Percentiles rank a stretch among this genome's conserved stretches.
Evolutionary conservation across 306 rosid genomes (phyloP).

Genomic region (Gynostemma pentaphyllum): DNA sequence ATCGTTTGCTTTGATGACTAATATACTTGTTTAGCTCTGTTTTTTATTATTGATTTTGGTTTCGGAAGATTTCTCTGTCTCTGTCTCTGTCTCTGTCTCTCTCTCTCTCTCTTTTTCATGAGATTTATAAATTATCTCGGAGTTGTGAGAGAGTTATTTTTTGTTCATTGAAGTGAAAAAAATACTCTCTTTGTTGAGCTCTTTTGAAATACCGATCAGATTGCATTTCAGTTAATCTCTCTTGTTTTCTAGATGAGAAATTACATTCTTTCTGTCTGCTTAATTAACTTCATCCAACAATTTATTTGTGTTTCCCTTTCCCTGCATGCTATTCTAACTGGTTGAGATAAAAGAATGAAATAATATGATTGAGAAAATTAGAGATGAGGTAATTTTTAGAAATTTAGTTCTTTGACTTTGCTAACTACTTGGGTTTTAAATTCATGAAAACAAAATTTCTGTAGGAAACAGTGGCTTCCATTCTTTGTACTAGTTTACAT

Average conservation of each 20-base stretch:
- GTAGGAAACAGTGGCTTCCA: background rate
- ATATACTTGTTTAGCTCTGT: background rate
- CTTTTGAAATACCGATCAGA: background rate
- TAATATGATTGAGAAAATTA: background rate
- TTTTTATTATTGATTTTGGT: background rate
- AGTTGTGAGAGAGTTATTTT: background rate
- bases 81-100: background rate
- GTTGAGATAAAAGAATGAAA: background rate
- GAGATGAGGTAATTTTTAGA: background rate
- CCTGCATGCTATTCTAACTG: background rate
- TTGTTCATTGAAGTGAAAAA: background rate
- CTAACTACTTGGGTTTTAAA: background rate
- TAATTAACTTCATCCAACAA: no score
- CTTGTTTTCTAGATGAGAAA: background rate
- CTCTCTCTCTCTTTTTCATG: background rate
- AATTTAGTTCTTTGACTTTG: background rate
- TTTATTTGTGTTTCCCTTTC: background rate
- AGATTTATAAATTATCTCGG: background rate
- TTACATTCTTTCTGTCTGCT: background rate
- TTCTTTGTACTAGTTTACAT: background rate
- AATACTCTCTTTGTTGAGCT: background rate
- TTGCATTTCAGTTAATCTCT: background rate
- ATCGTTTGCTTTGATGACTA: background rate
- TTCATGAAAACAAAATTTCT: background rate
- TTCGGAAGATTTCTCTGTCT: background rate